These are phyloP conservation scores for Cryptococcus wingfieldii DNA, from an alignment of 1,284 basidiomycete genomes.

Conservation along the genomic window DNA sequence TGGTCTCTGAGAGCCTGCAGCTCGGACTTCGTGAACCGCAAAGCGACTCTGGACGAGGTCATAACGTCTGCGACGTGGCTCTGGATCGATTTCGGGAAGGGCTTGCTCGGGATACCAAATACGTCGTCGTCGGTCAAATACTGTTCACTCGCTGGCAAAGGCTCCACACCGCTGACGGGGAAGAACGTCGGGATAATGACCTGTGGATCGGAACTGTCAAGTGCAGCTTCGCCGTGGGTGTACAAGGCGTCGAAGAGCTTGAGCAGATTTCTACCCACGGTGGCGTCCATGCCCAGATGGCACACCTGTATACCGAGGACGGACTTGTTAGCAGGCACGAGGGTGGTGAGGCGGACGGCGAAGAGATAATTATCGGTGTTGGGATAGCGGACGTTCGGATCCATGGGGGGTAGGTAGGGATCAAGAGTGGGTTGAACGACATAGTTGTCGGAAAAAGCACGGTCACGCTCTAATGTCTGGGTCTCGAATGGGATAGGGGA, in stretches of 20 bases:
- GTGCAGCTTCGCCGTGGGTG: conserved; percentile 5
- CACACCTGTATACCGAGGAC: conserved; percentile 24
- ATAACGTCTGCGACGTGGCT: no score
- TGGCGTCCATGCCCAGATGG: conserved; percentile 24
- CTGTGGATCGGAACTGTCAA: background rate
- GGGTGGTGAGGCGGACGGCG: conserved; percentile 18
- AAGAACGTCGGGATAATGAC: background rate
- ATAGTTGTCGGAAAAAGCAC: background rate
- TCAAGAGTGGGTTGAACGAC: conserved; percentile 20
- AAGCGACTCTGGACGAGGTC: background rate
- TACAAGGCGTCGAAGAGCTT: conserved; percentile 24
- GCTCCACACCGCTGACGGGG: no score
- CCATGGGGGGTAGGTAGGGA: conserved; percentile 15
- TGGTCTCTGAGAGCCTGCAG: background rate
- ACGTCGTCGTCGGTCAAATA: no score
- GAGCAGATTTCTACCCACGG: conserved; percentile 16
- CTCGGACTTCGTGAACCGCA: background rate
- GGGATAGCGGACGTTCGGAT: conserved; percentile 8
- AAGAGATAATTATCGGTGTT: conserved; percentile 18
- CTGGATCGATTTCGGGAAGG: background rate
- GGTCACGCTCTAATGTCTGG: conserved; percentile 8
- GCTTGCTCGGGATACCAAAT: background rate
- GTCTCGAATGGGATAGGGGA: conserved; percentile 26
- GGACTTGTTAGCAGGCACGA: conserved; percentile 9
- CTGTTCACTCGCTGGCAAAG: background rate